A percentile compares a stretch with the other conserved stretches of the same genome.
These are phyloP conservation scores for Punctularia strigosozonata DNA, from an alignment of 768 basidiomycete genomes.

Conservation along the genomic window DNA sequence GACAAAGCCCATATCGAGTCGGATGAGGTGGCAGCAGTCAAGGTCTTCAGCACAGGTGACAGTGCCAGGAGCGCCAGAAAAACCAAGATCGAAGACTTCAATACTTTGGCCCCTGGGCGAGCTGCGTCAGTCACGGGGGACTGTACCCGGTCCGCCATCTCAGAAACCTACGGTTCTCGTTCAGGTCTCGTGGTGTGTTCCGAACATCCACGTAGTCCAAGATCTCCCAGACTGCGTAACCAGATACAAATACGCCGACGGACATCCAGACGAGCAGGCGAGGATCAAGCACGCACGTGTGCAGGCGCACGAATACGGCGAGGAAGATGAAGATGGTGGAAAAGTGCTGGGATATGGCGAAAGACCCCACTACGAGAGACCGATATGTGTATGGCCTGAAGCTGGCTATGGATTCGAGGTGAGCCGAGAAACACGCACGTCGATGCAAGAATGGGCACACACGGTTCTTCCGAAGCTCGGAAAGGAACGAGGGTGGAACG, in stretches of 20 bases:
- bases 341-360: conserved; percentile 76
- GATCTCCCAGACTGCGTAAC: conserved; percentile 54
- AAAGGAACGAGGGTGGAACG: conserved; percentile 69
- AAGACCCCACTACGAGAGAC: conserved; percentile 57
- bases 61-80: conserved; percentile 83
- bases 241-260: conserved; percentile 42
- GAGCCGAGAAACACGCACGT: conserved; percentile 6
- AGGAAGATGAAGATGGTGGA: conserved; percentile 75
- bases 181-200: too few species aligned
- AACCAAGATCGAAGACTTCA: conserved; percentile 78
- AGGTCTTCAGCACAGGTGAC: conserved; percentile 81
- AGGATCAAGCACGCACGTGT: conserved; percentile 53
- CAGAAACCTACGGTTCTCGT: too few species aligned
- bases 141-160: too few species aligned
- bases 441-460: conserved; percentile 17
- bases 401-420: conserved; percentile 41
- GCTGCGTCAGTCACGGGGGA: too few species aligned
- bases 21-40: conserved; percentile 90
- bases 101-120: conserved; percentile 47
- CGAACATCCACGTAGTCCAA: conserved; percentile 32
- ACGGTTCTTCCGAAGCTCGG: conserved; percentile 73
- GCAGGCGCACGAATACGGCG: conserved; percentile 63
- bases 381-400: conserved; percentile 71
- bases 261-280: conserved; percentile 58
- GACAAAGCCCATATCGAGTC: conserved; percentile 96